Percentiles rank a stretch among this genome's conserved stretches.
Evolutionary conservation across 257 asterid species (phyloP).

Genomic region (Ocimum tenuiflorum): DNA sequence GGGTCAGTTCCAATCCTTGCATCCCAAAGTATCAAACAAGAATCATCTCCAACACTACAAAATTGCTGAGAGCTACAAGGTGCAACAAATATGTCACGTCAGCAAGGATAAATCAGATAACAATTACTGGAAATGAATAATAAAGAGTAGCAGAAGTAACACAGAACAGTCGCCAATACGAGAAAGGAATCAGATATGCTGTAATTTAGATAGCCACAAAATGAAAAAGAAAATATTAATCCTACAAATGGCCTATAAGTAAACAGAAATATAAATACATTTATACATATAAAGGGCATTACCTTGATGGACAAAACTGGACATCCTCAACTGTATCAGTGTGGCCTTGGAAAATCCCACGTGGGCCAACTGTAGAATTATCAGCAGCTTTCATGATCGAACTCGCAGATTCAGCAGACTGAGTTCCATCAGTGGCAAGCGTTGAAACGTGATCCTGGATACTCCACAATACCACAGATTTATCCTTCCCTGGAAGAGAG

Average conservation of each 20-base stretch:
- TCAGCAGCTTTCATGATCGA: constrained; percentile 69
- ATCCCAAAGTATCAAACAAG: constrained; percentile 95
- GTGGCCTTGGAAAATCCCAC: constrained; percentile 86
- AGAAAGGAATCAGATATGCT: background rate
- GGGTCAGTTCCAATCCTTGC: constrained; percentile 74
- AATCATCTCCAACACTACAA: constrained; percentile 98
- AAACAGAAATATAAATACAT: background rate
- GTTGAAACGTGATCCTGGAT: constrained; percentile 90
- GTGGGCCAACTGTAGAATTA: constrained; percentile 79
- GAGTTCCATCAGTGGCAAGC: constrained; percentile 55
- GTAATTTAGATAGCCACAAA: background rate
- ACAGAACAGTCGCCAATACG: background rate
- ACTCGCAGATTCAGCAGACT: constrained; percentile 46
- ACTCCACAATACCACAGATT: constrained; percentile 91
- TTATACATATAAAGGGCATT: background rate
- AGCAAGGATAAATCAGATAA: constrained; percentile 21
- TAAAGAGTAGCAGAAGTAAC: background rate
- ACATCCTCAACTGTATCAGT: constrained; percentile 94
- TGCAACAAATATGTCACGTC: constrained; percentile 15
- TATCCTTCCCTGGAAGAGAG: constrained; percentile 74
- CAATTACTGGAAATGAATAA: background rate
- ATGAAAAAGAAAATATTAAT: background rate
- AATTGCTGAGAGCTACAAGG: constrained; percentile 85
- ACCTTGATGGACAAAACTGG: constrained; percentile 98
- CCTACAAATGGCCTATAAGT: background rate